Base-by-base conservation (phyloP, 768 basidiomycete genomes). In the Pleurotus eryngii region DNA sequence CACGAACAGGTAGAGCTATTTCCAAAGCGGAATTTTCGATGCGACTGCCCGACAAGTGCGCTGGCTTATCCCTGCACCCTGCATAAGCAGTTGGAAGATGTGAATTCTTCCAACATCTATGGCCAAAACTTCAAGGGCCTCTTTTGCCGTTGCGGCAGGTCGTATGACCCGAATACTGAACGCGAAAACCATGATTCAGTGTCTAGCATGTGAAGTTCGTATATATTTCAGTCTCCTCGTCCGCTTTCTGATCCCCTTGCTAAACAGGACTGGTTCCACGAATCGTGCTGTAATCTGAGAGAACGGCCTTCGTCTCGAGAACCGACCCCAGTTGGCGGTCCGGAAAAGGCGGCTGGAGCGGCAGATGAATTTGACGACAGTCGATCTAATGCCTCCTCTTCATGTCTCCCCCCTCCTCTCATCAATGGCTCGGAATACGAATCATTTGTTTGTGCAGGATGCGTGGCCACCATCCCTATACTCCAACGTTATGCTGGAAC, bases 151-250 rank as follows among this genome's bases (percentile, higher is more conserved):
- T 94, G 92, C 67, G 79, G 81, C 43, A 71, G 81, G 60, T 69
- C 80, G 42, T 94, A 94, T 64, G 86, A 93, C 65, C 80, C 88
- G 27, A 79, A 80, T 62, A 83, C 74, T 17, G 92, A 94, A 71
- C 70, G 69, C 58, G 92, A 94, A 94, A 72, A 89, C 90, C 2
- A 94, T 94, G 92, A 86, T 93, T 27, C 92, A 94, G 72, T 94
- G 92, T 68, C 71, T 93, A 53, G 75, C 84, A 15, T 94, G 92
- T 70, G 92, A 94, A 80, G 91, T 92, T 61, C 65, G 82, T 39
- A 51, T 27, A 24, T 22, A 15, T 55, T 40, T 59, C 46, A 39
- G 61, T 49, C 47, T 22, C 49, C 42, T 49, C 57, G 46, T 12
- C 18, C 43, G 56, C 59, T 17, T 53, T 40, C 39, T 46, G 17